Conservation (phyloP, 2,329 filamentous ascomycete genomes). For the Ilyonectria destructans region DNA sequence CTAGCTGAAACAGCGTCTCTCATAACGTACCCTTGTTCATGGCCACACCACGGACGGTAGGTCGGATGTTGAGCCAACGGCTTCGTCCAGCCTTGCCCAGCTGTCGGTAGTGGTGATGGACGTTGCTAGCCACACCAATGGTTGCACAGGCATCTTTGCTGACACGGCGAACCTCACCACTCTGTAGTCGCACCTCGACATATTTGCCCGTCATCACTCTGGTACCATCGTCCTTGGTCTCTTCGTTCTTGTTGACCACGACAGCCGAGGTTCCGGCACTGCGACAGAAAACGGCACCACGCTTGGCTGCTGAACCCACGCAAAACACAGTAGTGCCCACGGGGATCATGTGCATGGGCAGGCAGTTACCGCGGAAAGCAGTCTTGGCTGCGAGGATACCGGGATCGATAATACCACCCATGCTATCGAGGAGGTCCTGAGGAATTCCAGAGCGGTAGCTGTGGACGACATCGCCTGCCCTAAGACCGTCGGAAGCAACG, state of each 20-base stretch:
- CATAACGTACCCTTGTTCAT: slow-evolving; percentile 89
- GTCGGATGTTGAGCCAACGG: slow-evolving; percentile 93
- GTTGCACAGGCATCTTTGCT: slow-evolving; percentile 95
- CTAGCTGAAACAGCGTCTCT: neutral
- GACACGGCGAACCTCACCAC: slow-evolving; percentile 91
- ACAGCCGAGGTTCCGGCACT: slow-evolving; percentile 94
- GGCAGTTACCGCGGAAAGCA: slow-evolving; percentile 93
- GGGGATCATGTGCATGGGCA: slow-evolving; percentile 96
- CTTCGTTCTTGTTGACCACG: slow-evolving; percentile 90
- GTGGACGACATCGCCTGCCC: slow-evolving; percentile 91
- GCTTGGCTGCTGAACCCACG: slow-evolving; percentile 82
- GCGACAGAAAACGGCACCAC: slow-evolving; percentile 90
- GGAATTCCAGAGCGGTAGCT: slow-evolving; percentile 95
- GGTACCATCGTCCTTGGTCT: slow-evolving; percentile 72
- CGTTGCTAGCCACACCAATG: slow-evolving; percentile 94
- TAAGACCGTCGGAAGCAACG: slow-evolving; percentile 93
- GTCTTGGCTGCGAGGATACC: slow-evolving; percentile 97
- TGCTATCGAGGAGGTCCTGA: slow-evolving; percentile 86
- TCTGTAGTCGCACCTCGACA: slow-evolving; percentile 90
- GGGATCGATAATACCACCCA: slow-evolving; percentile 94
- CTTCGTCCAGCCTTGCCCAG: slow-evolving; percentile 96
- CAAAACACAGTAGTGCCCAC: slow-evolving; percentile 95
- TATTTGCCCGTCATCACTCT: slow-evolving; percentile 80
- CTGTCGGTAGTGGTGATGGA: slow-evolving; percentile 90
- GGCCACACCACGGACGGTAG: slow-evolving; percentile 95